phyloP scores from a whole-genome alignment of 2,329 filamentous ascomycete species.

The Elsinoe perseae region DNA sequence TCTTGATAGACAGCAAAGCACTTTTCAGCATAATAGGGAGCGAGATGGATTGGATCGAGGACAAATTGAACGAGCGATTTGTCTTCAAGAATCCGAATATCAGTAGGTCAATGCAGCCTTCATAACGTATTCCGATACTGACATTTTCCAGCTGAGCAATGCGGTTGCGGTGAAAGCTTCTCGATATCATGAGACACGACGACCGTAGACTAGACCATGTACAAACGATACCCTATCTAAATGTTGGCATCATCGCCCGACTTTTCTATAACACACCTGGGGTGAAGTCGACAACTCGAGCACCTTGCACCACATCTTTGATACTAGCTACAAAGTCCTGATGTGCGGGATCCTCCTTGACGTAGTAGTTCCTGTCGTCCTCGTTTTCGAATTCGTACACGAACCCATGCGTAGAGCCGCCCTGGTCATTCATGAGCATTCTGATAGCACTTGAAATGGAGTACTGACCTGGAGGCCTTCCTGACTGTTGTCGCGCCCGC shows the following conservation, averaged over 20 bases:
- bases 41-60: slow-evolving; percentile 98
- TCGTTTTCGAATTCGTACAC: slow-evolving; percentile 57
- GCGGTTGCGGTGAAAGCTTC: slow-evolving; percentile 93
- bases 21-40: slow-evolving; percentile 96
- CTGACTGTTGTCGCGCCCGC: slow-evolving; percentile 54
- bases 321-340: slow-evolving; percentile 50
- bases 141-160: slow-evolving; percentile 70
- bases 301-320: slow-evolving; percentile 43
- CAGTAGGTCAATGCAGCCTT: slow-evolving; percentile 55
- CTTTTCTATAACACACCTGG: slow-evolving; percentile 41
- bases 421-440: slow-evolving; percentile 29
- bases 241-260: not conserved
- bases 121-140: slow-evolving; percentile 3
- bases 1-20: slow-evolving; percentile 94
- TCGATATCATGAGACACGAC: slow-evolving; percentile 41
- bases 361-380: slow-evolving; percentile 62
- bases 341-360: slow-evolving; percentile 57
- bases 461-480: slow-evolving; percentile 51
- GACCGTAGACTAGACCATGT: not conserved
- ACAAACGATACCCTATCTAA: not conserved
- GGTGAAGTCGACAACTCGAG: slow-evolving; percentile 54
- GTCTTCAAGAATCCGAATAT: slow-evolving; percentile 97
- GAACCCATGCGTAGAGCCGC: slow-evolving; percentile 61
- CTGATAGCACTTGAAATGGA: not conserved
- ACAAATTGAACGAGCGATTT: slow-evolving; percentile 86